A percentile compares a stretch with the other conserved stretches of the same genome.
Conservation (phyloP, 2,329 filamentous ascomycete genomes). For the Cladosporium halotolerans region DNA sequence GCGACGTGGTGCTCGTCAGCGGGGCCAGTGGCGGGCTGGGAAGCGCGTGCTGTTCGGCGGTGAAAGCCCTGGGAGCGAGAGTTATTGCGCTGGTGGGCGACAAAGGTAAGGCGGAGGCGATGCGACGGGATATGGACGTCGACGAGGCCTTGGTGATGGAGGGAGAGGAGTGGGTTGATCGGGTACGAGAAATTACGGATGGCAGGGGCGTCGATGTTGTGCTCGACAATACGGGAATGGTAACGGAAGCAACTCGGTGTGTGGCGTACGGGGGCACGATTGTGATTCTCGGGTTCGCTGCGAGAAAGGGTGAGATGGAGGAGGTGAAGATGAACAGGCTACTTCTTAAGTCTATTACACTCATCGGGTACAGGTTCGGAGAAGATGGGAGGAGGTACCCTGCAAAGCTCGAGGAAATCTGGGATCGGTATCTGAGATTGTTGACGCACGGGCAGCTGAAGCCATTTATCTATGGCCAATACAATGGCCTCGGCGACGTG, state of each 20-base stretch:
- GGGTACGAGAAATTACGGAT: conserved; percentile 43
- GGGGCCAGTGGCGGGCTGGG: conserved; percentile 52
- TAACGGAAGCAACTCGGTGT: conserved; percentile 49
- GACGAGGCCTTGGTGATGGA: conserved; percentile 37
- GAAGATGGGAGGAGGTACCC: conserved; percentile 49
- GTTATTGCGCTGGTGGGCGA: conserved; percentile 50
- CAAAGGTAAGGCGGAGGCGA: conserved; percentile 33
- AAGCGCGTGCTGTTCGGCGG: conserved; percentile 51
- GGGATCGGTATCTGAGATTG: conserved; percentile 46
- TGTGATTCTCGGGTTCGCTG: conserved; percentile 55
- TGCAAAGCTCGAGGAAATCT: conserved; percentile 42
- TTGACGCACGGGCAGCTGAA: conserved; percentile 44
- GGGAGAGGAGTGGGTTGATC: conserved; percentile 41
- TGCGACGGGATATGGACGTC: conserved; percentile 25
- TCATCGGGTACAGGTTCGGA: conserved; percentile 54
- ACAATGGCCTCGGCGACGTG: conserved; percentile 46
- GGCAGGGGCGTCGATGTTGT: conserved; percentile 51
- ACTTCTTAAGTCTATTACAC: conserved; percentile 46
- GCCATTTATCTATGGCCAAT: conserved; percentile 47
- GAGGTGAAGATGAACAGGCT: conserved; percentile 50
- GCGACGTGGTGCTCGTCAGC: conserved; percentile 49
- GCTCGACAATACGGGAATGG: conserved; percentile 53
- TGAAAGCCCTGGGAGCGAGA: conserved; percentile 46
- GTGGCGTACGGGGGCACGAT: conserved; percentile 49
- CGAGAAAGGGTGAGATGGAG: conserved; percentile 48